Base-by-base conservation (phyloP, 2,329 filamentous ascomycete genomes). In the Zasmidium cellare region DNA sequence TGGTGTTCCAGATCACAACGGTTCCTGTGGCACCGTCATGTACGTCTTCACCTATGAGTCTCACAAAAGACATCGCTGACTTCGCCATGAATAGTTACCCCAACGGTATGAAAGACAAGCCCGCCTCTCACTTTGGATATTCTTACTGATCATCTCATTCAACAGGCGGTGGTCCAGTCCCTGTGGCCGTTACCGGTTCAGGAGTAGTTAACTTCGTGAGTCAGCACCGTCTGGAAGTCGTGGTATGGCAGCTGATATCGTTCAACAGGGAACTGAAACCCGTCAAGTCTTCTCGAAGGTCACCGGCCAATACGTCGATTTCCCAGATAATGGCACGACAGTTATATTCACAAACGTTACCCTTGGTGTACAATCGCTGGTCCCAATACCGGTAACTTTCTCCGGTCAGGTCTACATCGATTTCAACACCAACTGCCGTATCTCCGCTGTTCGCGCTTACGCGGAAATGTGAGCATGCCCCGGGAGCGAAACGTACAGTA, bases 231-330 rank as follows among this genome's bases (percentile, higher is more conserved):
- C 35, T 41, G 6, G 5, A 14, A n/a, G 6, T 14, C 16, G 11
- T n/a, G 16, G 35, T 7, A 18, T 14, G 16, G 5, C n/a, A 9
- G 35, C 35, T 41, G 16, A 41, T 41, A 14, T 9, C 16, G 35
- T 41, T 14, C 11, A 9, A 7, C 16, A 16, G 11, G 35, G 35
- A 9, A 41, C 35, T 18, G 35, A 41, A 14, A 57, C 58, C 3
- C 58, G 61, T 16, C 55, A 63, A 47, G 56, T 49, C 6, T 63
- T 63, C 51, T 63, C 56, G 12, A 7, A n/a, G 1, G 58, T 63
- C 16, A 63, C 61, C 9, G 58, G 61, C 11, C 19, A 52, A 35
- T 63, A 63, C 25, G 51, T 35, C 7, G 57, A 60, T 16, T 60
- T 56, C 31, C 48, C 53, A 1, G 55, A 61, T 18, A 55, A 55